Percentiles rank a stretch among this genome's conserved stretches.
Conservation (phyloP, 805 yeast species). For the Metschnikowia shivogae region DNA sequence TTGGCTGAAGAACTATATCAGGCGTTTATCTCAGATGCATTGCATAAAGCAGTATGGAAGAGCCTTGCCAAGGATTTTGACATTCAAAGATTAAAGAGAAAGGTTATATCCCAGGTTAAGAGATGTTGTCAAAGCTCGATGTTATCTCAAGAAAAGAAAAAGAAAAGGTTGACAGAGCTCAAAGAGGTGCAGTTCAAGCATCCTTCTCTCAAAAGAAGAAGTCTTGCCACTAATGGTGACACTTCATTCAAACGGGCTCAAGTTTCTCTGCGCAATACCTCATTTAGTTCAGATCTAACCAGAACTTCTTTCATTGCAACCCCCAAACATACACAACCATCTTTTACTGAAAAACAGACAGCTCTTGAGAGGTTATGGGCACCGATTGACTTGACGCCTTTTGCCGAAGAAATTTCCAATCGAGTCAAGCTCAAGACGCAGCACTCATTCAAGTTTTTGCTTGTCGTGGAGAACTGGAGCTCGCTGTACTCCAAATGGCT, state of each 20-base stretch:
- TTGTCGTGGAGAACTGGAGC: constrained; percentile 49
- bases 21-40: constrained; percentile 60
- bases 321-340: neutral
- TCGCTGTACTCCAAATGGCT: constrained; percentile 48
- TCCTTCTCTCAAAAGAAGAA: constrained; percentile 19
- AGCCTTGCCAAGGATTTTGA: constrained; percentile 43
- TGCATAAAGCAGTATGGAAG: constrained; percentile 41
- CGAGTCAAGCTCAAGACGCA: constrained; percentile 24
- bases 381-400: constrained; percentile 37
- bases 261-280: neutral
- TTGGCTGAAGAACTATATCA: constrained; percentile 50
- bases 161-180: constrained; percentile 33
- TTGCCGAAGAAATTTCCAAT: constrained; percentile 28
- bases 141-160: constrained; percentile 23
- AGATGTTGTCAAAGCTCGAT: constrained; percentile 20
- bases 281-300: neutral
- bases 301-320: neutral
- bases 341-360: constrained; percentile 24
- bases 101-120: constrained; percentile 29
- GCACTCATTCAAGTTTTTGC: constrained; percentile 30
- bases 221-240: neutral
- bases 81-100: constrained; percentile 26
- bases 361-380: constrained; percentile 44
- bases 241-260: constrained; percentile 1
- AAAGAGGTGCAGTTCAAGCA: constrained; percentile 22